Percentiles rank a stretch among this genome's conserved stretches.
Conservation (phyloP, 208 protist species). For the Crithidia brevicula region DNA sequence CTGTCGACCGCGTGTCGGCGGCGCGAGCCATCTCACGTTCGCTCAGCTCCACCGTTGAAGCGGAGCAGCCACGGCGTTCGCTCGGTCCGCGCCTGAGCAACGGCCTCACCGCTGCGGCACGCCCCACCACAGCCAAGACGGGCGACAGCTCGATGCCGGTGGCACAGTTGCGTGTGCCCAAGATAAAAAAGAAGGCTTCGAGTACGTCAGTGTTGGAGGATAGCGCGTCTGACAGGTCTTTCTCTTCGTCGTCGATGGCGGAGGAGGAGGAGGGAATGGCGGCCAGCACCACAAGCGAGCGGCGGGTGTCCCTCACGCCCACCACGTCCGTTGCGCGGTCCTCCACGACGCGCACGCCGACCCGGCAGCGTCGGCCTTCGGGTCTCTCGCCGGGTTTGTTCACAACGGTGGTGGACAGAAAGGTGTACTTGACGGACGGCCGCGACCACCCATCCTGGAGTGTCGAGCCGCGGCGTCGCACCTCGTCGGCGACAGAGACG, state of each 20-base stretch:
- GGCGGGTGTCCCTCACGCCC: neutral
- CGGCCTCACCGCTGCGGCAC: neutral
- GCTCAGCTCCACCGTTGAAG: slow-evolving; percentile 2
- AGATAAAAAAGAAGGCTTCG: neutral
- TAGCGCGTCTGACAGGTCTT: neutral
- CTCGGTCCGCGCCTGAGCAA: neutral
- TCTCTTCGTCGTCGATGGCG: no score
- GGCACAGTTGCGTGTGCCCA: neutral
- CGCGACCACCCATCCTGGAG: slow-evolving; percentile 13
- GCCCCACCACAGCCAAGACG: slow-evolving; percentile 2
- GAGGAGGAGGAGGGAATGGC: no score
- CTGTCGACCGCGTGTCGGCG: neutral
- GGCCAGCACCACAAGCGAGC: neutral
- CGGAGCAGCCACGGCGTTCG: neutral
- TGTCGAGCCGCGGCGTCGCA: slow-evolving; percentile 5
- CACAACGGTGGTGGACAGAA: slow-evolving; percentile 11
- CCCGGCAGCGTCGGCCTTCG: slow-evolving; percentile 4
- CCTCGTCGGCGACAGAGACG: slow-evolving; percentile 1
- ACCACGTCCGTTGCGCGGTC: neutral
- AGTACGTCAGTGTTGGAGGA: neutral
- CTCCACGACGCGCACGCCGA: neutral
- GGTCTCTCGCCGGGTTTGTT: slow-evolving; percentile 12
- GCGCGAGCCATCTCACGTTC: slow-evolving; percentile 5
- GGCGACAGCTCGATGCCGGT: neutral
- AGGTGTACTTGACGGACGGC: slow-evolving; percentile 11